phyloP scores from a whole-genome alignment of 352 stramenopile species.

The Phytophthora pinifolia region DNA sequence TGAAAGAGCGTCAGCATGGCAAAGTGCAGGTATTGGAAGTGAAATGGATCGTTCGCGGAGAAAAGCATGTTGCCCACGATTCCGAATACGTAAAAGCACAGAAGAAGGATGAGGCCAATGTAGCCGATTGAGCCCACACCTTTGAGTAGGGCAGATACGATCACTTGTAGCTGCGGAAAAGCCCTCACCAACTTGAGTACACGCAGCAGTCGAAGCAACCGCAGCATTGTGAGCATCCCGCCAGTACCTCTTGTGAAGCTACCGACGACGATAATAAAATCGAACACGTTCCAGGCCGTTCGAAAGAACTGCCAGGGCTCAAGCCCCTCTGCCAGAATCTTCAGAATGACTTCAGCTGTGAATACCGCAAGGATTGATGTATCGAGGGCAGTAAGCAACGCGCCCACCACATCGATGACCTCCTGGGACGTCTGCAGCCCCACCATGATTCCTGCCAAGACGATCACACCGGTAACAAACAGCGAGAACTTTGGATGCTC shows the following conservation, averaged over 20 bases:
- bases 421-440: conserved; percentile 73
- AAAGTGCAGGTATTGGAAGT: conserved; percentile 88
- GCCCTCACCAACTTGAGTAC: conserved; percentile 88
- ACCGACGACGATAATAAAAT: conserved; percentile 84
- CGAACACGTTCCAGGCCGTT: conserved; percentile 79
- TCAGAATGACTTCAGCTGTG: conserved; percentile 73
- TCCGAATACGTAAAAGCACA: conserved; percentile 92
- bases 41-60: conserved; percentile 82
- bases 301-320: conserved; percentile 80
- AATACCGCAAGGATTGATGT: conserved; percentile 75
- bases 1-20: conserved; percentile 91
- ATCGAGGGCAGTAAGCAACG: conserved; percentile 52
- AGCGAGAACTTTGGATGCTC: conserved; percentile 57
- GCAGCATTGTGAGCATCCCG: conserved; percentile 83
- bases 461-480: conserved; percentile 82
- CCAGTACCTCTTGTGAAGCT: conserved; percentile 65
- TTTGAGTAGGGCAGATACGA: conserved; percentile 89
- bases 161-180: conserved; percentile 88
- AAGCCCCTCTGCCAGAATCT: conserved; percentile 74
- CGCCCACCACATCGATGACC: conserved; percentile 49
- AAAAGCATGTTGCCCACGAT: conserved; percentile 93
- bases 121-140: conserved; percentile 87
- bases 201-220: conserved; percentile 76
- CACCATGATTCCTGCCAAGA: conserved; percentile 74
- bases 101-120: conserved; percentile 87